These are phyloP conservation scores for Heimioporus sp. DNA, from an alignment of 768 basidiomycete species.

Conservation along the genomic window DNA sequence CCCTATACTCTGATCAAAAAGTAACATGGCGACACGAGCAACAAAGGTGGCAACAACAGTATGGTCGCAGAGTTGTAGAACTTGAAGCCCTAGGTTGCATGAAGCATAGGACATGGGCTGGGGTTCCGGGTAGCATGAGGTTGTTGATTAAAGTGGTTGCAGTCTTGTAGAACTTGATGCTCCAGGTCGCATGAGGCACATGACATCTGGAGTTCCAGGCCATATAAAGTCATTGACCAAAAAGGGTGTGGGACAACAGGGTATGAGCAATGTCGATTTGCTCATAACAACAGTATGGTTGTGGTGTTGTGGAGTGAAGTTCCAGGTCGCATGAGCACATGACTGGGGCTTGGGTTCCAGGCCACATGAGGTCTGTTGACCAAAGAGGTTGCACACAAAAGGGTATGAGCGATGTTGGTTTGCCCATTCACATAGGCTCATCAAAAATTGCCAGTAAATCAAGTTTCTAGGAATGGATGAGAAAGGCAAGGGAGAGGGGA, in stretches of 20 bases:
- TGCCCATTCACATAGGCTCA: conserved; percentile 29
- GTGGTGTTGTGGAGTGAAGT: conserved; percentile 35
- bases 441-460: conserved; percentile 40
- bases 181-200: too few species aligned
- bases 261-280: too few species aligned
- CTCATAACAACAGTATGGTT: conserved; percentile 41
- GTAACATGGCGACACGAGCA: conserved; percentile 41
- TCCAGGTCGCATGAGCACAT: conserved; percentile 19
- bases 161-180: too few species aligned
- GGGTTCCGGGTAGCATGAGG: too few species aligned
- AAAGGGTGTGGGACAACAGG: too few species aligned
- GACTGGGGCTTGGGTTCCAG: conserved; percentile 12
- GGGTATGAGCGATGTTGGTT: conserved; percentile 38
- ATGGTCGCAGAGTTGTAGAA: too few species aligned
- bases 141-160: too few species aligned
- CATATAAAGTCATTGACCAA: too few species aligned
- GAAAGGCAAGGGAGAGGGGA: background rate
- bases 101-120: too few species aligned
- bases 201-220: too few species aligned
- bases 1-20: conserved; percentile 48
- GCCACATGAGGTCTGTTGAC: conserved; percentile 21
- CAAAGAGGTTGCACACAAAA: conserved; percentile 38
- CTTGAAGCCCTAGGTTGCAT: too few species aligned
- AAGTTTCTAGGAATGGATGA: conserved; percentile 33
- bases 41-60: conserved; percentile 50